These are phyloP conservation scores for Apiospora saccharicola DNA, from an alignment of 2,329 filamentous ascomycete genomes.

Conservation along the genomic window DNA sequence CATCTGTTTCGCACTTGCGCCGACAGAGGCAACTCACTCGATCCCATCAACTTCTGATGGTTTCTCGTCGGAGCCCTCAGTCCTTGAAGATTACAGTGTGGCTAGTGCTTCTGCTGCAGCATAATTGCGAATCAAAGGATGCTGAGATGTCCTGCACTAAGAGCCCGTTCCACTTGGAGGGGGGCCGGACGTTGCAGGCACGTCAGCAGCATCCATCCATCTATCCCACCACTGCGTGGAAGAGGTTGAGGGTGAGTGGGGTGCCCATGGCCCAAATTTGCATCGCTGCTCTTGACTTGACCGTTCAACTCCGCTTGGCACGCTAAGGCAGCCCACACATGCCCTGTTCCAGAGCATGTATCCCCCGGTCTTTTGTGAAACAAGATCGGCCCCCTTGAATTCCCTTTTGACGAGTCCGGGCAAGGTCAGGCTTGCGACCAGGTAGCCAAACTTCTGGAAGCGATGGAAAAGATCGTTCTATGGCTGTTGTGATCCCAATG, in stretches of 20 bases:
- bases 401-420: slow-evolving; percentile 50
- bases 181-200: slow-evolving; percentile 35
- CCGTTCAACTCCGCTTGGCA: slow-evolving; percentile 27
- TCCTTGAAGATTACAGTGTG: slow-evolving; percentile 35
- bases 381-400: slow-evolving; percentile 57
- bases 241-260: slow-evolving; percentile 5
- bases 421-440: slow-evolving; percentile 54
- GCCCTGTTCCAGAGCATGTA: slow-evolving; percentile 46
- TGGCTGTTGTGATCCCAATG: slow-evolving; percentile 30
- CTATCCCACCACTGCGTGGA: slow-evolving; percentile 4
- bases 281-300: slow-evolving; percentile 29
- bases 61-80: slow-evolving; percentile 27
- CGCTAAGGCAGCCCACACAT: slow-evolving; percentile 39
- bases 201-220: slow-evolving; percentile 32
- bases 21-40: slow-evolving; percentile 20
- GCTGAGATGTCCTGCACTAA: slow-evolving; percentile 30
- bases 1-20: slow-evolving; percentile 19
- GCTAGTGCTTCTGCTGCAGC: slow-evolving; percentile 31
- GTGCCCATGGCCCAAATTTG: slow-evolving; percentile 29
- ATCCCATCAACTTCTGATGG: slow-evolving; percentile 28
- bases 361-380: slow-evolving; percentile 59
- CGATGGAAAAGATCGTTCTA: slow-evolving; percentile 40
- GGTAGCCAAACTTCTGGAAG: slow-evolving; percentile 52
- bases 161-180: slow-evolving; percentile 34
- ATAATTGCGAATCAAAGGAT: slow-evolving; percentile 34